Conservation (phyloP, 2,329 filamentous ascomycete species). For the Phaeosphaeria sp. region DNA sequence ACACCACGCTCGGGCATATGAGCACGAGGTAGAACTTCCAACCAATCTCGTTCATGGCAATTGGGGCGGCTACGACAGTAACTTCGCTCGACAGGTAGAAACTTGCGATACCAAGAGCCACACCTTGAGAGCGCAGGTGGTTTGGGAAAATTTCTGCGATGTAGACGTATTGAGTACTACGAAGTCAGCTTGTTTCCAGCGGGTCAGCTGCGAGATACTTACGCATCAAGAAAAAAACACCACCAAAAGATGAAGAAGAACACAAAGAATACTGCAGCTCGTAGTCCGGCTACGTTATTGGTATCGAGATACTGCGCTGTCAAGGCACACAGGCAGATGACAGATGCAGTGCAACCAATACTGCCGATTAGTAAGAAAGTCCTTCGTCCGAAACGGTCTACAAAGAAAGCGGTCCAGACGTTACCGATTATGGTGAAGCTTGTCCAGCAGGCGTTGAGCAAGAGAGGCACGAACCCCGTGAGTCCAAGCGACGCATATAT, state of each 20-base stretch:
- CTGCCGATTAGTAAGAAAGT: constrained; percentile 26
- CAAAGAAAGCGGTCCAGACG: constrained; percentile 29
- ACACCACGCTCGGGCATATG: constrained; percentile 32
- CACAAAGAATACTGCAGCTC: constrained; percentile 30
- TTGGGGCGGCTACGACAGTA: constrained; percentile 41
- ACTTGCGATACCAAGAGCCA: constrained; percentile 21
- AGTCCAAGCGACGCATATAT: constrained; percentile 30
- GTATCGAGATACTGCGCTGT: constrained; percentile 24
- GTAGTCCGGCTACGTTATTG: constrained; percentile 21
- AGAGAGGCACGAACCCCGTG: constrained; percentile 21
- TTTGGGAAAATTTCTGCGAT: constrained; percentile 34
- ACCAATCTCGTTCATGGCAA: constrained; percentile 44
- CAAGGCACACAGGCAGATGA: constrained; percentile 21
- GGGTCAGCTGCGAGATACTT: not conserved
- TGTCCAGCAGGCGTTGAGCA: constrained; percentile 29
- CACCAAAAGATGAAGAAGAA: constrained; percentile 35
- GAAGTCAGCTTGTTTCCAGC: not conserved
- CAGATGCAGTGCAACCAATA: constrained; percentile 13
- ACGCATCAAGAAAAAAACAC: constrained; percentile 32
- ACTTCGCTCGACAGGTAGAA: constrained; percentile 41
- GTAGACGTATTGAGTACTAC: constrained; percentile 20
- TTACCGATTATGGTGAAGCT: constrained; percentile 30
- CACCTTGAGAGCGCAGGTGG: constrained; percentile 27
- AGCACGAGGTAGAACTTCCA: constrained; percentile 53
- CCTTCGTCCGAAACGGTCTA: constrained; percentile 26